Evolutionary conservation across 148 eudicot species (phyloP).

Genomic region (Rhododendron williamsianum): DNA sequence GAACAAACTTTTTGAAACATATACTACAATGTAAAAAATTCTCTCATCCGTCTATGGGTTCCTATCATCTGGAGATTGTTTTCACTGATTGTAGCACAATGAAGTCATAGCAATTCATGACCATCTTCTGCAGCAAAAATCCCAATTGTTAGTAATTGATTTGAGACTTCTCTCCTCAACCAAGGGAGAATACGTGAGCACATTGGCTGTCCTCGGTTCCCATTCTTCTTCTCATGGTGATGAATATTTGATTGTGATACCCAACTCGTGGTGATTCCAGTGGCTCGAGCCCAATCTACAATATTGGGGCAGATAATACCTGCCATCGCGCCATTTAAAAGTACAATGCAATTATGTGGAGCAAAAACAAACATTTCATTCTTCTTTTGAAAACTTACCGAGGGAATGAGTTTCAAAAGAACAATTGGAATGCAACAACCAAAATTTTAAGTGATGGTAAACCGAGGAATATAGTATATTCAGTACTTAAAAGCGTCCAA

Average conservation of each 20-base stretch:
- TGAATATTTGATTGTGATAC: background rate
- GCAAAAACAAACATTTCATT: background rate
- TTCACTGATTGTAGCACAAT: background rate
- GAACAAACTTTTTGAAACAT: too few species aligned
- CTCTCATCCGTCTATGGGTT: background rate
- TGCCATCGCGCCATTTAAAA: background rate
- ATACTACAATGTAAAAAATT: too few species aligned
- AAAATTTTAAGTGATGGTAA: background rate
- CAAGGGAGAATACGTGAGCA: background rate
- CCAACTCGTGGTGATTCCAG: background rate
- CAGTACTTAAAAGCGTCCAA: constrained; percentile 62
- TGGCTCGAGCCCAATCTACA: background rate
- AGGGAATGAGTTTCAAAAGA: background rate
- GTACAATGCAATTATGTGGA: background rate
- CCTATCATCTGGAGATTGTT: background rate
- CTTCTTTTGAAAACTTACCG: background rate
- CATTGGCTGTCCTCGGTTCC: background rate
- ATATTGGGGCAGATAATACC: background rate
- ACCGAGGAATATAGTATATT: constrained; percentile 3
- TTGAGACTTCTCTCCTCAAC: background rate
- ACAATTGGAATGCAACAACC: constrained; percentile 5
- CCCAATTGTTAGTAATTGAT: background rate
- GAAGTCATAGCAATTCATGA: background rate
- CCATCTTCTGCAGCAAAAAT: background rate
- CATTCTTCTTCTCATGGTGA: background rate